A percentile compares a stretch with the other conserved stretches of the same genome.
Evolutionary conservation across 2,329 filamentous ascomycete species (phyloP).

Genomic region (Diplodia mutila): DNA sequence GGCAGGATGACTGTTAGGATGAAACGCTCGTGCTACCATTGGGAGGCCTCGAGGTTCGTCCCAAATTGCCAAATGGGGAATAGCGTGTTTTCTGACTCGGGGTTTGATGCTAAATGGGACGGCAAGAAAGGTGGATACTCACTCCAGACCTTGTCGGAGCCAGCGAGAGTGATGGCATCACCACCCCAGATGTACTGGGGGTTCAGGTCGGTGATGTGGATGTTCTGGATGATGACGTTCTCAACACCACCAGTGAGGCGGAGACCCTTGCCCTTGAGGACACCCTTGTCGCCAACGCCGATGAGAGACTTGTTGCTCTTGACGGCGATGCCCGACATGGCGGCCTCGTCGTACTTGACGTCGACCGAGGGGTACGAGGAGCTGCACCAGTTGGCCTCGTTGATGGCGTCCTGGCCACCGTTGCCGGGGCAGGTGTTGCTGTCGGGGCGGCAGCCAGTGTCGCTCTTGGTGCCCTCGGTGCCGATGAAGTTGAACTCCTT

Average conservation of each 20-base stretch:
- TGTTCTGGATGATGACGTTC: constrained; percentile 48
- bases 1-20: neutral
- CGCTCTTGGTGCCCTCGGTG: constrained; percentile 29
- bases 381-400: constrained; percentile 25
- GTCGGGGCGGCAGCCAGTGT: constrained; percentile 16
- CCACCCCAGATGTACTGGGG: constrained; percentile 46
- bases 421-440: constrained; percentile 21
- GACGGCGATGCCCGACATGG: constrained; percentile 38
- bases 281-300: constrained; percentile 45
- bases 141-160: constrained; percentile 42
- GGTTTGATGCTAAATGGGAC: constrained; percentile 25
- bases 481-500: constrained; percentile 37
- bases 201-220: constrained; percentile 42
- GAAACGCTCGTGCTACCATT: neutral
- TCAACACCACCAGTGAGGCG: constrained; percentile 38
- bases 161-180: constrained; percentile 43
- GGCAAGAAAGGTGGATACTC: neutral
- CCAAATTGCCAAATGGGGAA: neutral
- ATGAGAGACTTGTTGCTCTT: constrained; percentile 49
- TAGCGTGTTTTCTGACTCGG: constrained; percentile 5
- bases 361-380: neutral
- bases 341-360: constrained; percentile 42
- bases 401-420: constrained; percentile 24
- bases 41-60: neutral
- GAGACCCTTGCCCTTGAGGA: constrained; percentile 50